Conservation (phyloP, 208 protist species). For the Angomonas deanei region DNA sequence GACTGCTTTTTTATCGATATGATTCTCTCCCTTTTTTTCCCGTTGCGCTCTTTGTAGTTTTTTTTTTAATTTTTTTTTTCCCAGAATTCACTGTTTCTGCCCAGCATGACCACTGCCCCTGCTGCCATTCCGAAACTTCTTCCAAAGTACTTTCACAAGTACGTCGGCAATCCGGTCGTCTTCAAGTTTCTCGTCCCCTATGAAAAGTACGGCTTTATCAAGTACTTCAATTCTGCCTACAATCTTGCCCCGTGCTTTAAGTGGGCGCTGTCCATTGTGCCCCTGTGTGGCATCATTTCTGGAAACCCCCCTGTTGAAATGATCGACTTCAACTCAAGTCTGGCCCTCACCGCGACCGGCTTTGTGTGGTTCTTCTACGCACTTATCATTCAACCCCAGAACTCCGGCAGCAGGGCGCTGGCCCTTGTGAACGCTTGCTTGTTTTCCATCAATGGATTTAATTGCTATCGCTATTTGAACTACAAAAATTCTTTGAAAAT, state of each 20-base stretch:
- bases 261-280: slow-evolving; percentile 84
- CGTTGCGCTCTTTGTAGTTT: slow-evolving; percentile 14
- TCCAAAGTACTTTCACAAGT: slow-evolving; percentile 67
- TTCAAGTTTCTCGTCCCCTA: slow-evolving; percentile 76
- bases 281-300: slow-evolving; percentile 77
- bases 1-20: neutral
- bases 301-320: slow-evolving; percentile 79
- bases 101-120: slow-evolving; percentile 12
- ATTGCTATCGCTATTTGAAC: slow-evolving; percentile 55
- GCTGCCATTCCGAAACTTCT: slow-evolving; percentile 76
- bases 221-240: slow-evolving; percentile 83
- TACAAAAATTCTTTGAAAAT: slow-evolving; percentile 35
- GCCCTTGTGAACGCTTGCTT: slow-evolving; percentile 80
- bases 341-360: slow-evolving; percentile 68
- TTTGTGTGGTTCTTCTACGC: slow-evolving; percentile 85
- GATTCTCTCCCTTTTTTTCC: neutral
- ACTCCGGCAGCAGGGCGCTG: slow-evolving; percentile 79
- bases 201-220: slow-evolving; percentile 60
- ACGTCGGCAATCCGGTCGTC: slow-evolving; percentile 62
- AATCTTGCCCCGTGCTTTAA: slow-evolving; percentile 83
- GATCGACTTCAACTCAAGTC: slow-evolving; percentile 86
- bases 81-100: neutral
- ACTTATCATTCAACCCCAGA: slow-evolving; percentile 85
- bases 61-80: slow-evolving; percentile 8
- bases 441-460: slow-evolving; percentile 80